A percentile compares a stretch with the other conserved stretches of the same genome.
Conservation (phyloP, 257 asterid genomes). For the Orobanche coerulescens region DNA sequence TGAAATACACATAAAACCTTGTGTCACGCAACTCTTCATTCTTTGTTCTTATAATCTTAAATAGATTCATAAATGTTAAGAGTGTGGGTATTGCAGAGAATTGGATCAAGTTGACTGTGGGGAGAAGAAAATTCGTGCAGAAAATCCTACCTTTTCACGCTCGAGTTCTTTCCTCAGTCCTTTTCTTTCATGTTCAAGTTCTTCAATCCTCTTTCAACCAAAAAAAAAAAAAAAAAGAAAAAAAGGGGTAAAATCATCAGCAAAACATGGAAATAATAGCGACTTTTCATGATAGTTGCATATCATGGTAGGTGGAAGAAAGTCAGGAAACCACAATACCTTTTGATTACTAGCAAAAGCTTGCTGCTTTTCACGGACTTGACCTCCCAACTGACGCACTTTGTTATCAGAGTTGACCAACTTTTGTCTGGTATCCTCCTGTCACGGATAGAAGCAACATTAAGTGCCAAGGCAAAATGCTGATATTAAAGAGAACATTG, state of each 20-base stretch:
- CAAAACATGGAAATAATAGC: conserved; percentile 9
- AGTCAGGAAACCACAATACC: conserved; percentile 41
- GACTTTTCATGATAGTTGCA: conserved; percentile 1
- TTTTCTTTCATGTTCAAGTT: conserved; percentile 66
- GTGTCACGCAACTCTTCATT: not conserved
- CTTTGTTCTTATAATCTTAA: not conserved
- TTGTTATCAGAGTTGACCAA: conserved; percentile 78
- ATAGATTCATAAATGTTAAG: not conserved
- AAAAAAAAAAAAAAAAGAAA: conserved; percentile 9
- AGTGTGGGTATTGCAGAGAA: not conserved
- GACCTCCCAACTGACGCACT: conserved; percentile 89
- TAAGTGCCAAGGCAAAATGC: conserved; percentile 10
- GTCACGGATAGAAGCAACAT: conserved; percentile 17
- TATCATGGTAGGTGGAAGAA: conserved; percentile 9
- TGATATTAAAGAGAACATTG: conserved; percentile 16
- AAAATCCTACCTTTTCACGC: conserved; percentile 81
- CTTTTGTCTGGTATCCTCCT: conserved; percentile 94
- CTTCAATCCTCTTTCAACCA: conserved; percentile 62
- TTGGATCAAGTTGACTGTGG: not conserved
- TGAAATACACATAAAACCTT: conserved; percentile 18
- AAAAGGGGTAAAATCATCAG: conserved; percentile 14
- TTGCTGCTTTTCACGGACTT: conserved; percentile 65
- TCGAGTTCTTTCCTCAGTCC: conserved; percentile 78
- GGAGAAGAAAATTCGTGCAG: conserved; percentile 15
- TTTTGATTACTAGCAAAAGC: conserved; percentile 53